Evolutionary conservation across 257 asterid genomes (phyloP).

Genomic region (Solanum tarapatanum): DNA sequence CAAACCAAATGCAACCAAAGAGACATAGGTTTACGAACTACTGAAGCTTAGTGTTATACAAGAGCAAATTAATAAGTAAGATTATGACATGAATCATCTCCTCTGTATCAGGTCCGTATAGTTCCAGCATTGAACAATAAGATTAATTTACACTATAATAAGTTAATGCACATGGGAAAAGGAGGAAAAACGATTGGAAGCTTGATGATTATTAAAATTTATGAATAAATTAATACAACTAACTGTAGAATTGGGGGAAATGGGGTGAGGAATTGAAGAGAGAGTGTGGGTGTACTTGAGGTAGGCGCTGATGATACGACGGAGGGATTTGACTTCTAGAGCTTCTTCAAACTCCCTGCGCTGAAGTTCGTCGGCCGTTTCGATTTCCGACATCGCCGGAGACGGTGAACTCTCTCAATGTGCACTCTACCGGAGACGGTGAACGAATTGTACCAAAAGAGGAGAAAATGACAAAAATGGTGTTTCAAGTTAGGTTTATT

Average conservation of each 20-base stretch:
- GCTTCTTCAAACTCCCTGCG: slow-evolving; percentile 80
- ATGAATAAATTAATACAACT: neutral
- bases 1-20: neutral
- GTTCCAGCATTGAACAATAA: neutral
- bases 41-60: neutral
- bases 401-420: neutral
- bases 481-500: neutral
- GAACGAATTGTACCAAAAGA: neutral
- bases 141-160: neutral
- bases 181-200: neutral
- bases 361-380: slow-evolving; percentile 46
- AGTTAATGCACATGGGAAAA: neutral
- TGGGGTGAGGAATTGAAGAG: neutral
- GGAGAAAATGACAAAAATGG: neutral
- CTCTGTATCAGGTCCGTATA: neutral
- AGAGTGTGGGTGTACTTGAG: slow-evolving; percentile 46
- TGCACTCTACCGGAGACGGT: neutral
- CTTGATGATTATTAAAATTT: neutral
- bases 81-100: neutral
- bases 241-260: neutral
- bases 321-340: slow-evolving; percentile 81
- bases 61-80: neutral
- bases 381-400: neutral
- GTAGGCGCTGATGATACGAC: slow-evolving; percentile 93
- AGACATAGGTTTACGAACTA: neutral